Percentiles rank a stretch among this genome's conserved stretches.
phyloP scores from a whole-genome alignment of 371 early-diverging fungal genomes.

The Actinomortierella ambigua region DNA sequence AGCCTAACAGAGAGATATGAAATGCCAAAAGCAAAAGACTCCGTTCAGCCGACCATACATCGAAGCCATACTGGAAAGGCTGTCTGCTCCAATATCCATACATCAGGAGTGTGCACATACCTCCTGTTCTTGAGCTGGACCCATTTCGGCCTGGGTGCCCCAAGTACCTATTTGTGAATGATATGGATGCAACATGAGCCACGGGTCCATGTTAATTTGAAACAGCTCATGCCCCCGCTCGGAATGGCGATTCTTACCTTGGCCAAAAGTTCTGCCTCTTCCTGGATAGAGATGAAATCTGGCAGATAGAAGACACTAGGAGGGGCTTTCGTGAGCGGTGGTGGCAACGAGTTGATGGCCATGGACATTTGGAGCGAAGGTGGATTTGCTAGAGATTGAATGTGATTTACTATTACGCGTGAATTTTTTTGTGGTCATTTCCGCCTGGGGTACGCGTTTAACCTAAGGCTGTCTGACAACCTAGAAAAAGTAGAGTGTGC shows the following conservation, averaged over 20 bases:
- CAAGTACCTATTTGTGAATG: slow-evolving; percentile 38
- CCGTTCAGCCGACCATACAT: too few relatives aligned
- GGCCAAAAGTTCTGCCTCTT: slow-evolving; percentile 45
- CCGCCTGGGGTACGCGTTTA: too few relatives aligned
- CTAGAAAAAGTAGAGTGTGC: too few relatives aligned
- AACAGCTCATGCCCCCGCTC: neutral
- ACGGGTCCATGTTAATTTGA: neutral
- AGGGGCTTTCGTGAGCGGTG: slow-evolving; percentile 22
- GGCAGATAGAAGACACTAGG: slow-evolving; percentile 46
- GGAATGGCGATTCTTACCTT: slow-evolving; percentile 21
- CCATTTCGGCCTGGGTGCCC: slow-evolving; percentile 61
- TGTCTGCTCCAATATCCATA: too few relatives aligned
- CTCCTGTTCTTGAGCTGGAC: slow-evolving; percentile 52
- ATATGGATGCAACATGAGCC: neutral
- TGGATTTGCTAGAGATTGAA: too few relatives aligned
- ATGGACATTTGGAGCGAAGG: too few relatives aligned
- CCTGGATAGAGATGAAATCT: slow-evolving; percentile 48
- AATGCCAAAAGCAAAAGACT: too few relatives aligned
- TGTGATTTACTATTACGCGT: too few relatives aligned
- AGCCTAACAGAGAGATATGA: slow-evolving; percentile 32
- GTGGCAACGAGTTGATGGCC: too few relatives aligned
- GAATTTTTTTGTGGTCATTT: too few relatives aligned
- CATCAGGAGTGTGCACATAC: slow-evolving; percentile 5
- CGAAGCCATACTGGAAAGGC: too few relatives aligned
- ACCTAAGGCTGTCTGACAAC: too few relatives aligned